Percentiles rank a stretch among this genome's conserved stretches.
phyloP scores from a whole-genome alignment of 2,329 filamentous ascomycete genomes.

The Nigrospora sphaerica region DNA sequence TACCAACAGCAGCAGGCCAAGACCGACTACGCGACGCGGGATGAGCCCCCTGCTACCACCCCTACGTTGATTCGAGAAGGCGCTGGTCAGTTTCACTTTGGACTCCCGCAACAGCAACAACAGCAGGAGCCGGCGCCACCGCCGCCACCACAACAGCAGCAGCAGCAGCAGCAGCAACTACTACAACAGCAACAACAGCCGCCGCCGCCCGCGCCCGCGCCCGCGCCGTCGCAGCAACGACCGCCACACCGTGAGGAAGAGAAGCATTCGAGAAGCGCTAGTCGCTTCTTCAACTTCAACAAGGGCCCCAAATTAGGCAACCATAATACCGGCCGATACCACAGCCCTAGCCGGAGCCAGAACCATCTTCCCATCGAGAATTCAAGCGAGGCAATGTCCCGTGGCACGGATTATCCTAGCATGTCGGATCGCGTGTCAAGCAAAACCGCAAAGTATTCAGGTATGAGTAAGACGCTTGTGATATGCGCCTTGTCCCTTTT shows the following conservation, averaged over 20 bases:
- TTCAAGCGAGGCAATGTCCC: constrained; percentile 17
- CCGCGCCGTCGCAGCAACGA: neutral
- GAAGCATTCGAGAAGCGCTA: constrained; percentile 22
- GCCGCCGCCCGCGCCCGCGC: constrained; percentile 10
- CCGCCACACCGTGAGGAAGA: constrained; percentile 12
- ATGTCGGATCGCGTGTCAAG: constrained; percentile 20
- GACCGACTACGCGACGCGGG: neutral
- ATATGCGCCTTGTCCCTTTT: constrained; percentile 10
- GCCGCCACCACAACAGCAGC: neutral
- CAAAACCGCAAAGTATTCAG: constrained; percentile 21
- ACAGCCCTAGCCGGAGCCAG: constrained; percentile 10
- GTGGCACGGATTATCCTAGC: constrained; percentile 17
- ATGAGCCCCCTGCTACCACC: neutral
- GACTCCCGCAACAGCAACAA: neutral
- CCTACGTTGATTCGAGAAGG: neutral
- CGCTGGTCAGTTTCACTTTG: neutral
- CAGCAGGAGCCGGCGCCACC: neutral
- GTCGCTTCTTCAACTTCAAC: constrained; percentile 23
- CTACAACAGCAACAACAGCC: constrained; percentile 2
- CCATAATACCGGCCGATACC: constrained; percentile 1
- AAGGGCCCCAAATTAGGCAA: neutral
- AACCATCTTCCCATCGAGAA: constrained; percentile 7
- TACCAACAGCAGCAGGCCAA: constrained; percentile 1
- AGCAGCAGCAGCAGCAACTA: neutral
- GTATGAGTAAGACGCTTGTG: constrained; percentile 27